These are phyloP conservation scores for Ceratobasidium sp. DNA, from an alignment of 1,284 basidiomycete genomes.

Conservation along the genomic window DNA sequence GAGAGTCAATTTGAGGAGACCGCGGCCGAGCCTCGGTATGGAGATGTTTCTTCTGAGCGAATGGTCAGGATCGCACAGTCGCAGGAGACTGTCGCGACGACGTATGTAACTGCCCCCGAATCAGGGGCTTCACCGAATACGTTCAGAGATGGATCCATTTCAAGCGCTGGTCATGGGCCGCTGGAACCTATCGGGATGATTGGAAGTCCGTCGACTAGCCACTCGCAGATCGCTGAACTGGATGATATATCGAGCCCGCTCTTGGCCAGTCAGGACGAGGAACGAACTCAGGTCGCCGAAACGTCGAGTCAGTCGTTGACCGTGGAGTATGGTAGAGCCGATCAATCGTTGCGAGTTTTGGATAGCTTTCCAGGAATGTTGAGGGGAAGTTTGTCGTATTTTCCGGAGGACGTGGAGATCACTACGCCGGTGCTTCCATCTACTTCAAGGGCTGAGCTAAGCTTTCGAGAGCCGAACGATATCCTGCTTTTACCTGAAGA, in stretches of 20 bases:
- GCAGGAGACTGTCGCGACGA: slow-evolving; percentile 26
- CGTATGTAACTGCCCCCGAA: slow-evolving; percentile 29
- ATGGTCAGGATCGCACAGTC: slow-evolving; percentile 26
- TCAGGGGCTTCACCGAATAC: not conserved
- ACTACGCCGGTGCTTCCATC: slow-evolving; percentile 4
- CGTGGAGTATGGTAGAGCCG: slow-evolving; percentile 23
- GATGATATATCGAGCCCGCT: slow-evolving; percentile 32
- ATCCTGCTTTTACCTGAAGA: slow-evolving; percentile 19
- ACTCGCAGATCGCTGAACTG: slow-evolving; percentile 37
- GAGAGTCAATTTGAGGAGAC: not conserved
- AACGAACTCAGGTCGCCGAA: not conserved
- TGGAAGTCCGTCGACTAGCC: slow-evolving; percentile 32
- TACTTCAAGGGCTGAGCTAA: not conserved
- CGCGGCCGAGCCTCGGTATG: not conserved
- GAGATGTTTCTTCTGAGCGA: slow-evolving; percentile 21
- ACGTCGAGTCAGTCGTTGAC: slow-evolving; percentile 18
- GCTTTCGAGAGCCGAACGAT: slow-evolving; percentile 21
- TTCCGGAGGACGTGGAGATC: slow-evolving; percentile 33
- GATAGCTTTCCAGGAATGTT: slow-evolving; percentile 29
- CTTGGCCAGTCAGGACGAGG: not conserved
- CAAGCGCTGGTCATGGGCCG: not conserved
- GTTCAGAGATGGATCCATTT: not conserved
- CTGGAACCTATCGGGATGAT: slow-evolving; percentile 16
- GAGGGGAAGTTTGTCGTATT: slow-evolving; percentile 30
- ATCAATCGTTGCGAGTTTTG: slow-evolving; percentile 12